phyloP scores from a whole-genome alignment of 1,139 yeast species.

The Zygosaccharomyces sapae region DNA sequence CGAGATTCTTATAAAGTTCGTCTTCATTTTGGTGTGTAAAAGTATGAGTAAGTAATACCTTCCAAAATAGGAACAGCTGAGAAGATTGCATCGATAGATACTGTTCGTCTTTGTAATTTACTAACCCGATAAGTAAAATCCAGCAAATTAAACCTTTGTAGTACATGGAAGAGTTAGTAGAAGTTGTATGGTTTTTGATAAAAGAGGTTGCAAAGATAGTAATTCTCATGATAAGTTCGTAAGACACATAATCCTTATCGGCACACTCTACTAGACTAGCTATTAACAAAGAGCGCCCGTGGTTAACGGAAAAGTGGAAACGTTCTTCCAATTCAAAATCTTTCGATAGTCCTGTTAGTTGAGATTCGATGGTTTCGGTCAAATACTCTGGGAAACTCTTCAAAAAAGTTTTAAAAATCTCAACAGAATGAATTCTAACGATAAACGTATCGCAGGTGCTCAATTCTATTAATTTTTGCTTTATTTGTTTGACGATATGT shows the following conservation, averaged over 20 bases:
- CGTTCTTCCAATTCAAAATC: conserved; percentile 38
- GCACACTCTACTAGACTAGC: conserved; percentile 38
- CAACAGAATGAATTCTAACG: conserved; percentile 39
- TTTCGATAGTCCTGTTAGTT: conserved; percentile 33
- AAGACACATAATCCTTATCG: conserved; percentile 39
- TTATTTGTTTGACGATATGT: conserved; percentile 28
- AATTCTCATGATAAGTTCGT: conserved; percentile 37
- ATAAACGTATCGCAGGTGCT: conserved; percentile 37
- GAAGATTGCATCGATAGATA: conserved; percentile 69
- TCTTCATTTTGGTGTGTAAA: conserved; percentile 35
- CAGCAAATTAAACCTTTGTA: conserved; percentile 54
- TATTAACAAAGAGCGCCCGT: conserved; percentile 42
- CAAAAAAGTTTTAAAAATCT: conserved; percentile 38
- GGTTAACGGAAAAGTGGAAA: conserved; percentile 38
- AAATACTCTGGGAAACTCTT: conserved; percentile 33
- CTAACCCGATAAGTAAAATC: conserved; percentile 72
- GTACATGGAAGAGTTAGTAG: conserved; percentile 36
- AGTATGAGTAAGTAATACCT: conserved; percentile 59
- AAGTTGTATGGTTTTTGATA: conserved; percentile 35
- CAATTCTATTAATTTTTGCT: conserved; percentile 33
- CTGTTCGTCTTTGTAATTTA: conserved; percentile 57
- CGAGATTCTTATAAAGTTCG: conserved; percentile 44
- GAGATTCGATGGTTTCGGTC: conserved; percentile 32
- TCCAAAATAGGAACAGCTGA: conserved; percentile 77
- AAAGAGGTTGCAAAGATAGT: conserved; percentile 37